phyloP scores from a whole-genome alignment of 2,329 filamentous ascomycete genomes.

The Orbilia ellipsospora region DNA sequence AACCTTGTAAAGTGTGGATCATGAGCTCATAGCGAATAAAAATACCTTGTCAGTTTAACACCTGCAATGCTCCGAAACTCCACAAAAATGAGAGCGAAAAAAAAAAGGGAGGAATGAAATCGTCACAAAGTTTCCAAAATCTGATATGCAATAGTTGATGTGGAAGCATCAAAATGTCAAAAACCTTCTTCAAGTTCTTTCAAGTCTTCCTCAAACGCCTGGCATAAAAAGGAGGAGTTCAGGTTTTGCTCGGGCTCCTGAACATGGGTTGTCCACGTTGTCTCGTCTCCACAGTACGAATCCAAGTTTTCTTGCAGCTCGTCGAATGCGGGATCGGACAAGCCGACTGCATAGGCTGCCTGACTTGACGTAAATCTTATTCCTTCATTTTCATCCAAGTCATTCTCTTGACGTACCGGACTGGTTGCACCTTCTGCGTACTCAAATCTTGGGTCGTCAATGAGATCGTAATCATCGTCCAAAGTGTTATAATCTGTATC shows the following conservation, averaged over 20 bases:
- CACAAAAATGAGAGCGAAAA: no score
- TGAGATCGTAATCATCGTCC: slow-evolving; percentile 52
- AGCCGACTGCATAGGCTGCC: slow-evolving; percentile 37
- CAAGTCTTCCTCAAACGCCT: slow-evolving; percentile 48
- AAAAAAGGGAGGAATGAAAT: no score
- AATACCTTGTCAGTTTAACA: slow-evolving; percentile 11
- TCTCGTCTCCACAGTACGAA: slow-evolving; percentile 15
- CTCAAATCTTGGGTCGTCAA: slow-evolving; percentile 38
- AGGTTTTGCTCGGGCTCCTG: slow-evolving; percentile 22
- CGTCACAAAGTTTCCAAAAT: no score
- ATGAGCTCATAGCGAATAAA: no score
- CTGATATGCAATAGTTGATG: no score
- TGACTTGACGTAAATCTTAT: slow-evolving; percentile 30
- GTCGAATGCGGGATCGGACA: slow-evolving; percentile 51
- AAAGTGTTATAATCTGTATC: slow-evolving; percentile 52
- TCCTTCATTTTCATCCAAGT: slow-evolving; percentile 6
- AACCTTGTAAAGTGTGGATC: slow-evolving; percentile 45
- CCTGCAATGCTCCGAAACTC: slow-evolving; percentile 2
- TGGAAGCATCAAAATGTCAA: neutral
- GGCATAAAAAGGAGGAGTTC: slow-evolving; percentile 36
- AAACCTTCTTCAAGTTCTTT: slow-evolving; percentile 45
- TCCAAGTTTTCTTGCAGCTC: slow-evolving; percentile 35
- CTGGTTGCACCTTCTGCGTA: slow-evolving; percentile 41
- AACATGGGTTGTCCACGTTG: neutral
- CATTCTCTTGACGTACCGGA: slow-evolving; percentile 24